Percentiles rank a stretch among this genome's conserved stretches.
Evolutionary conservation across 768 basidiomycete species (phyloP).

Genomic region (Pleurotus pulmonarius): DNA sequence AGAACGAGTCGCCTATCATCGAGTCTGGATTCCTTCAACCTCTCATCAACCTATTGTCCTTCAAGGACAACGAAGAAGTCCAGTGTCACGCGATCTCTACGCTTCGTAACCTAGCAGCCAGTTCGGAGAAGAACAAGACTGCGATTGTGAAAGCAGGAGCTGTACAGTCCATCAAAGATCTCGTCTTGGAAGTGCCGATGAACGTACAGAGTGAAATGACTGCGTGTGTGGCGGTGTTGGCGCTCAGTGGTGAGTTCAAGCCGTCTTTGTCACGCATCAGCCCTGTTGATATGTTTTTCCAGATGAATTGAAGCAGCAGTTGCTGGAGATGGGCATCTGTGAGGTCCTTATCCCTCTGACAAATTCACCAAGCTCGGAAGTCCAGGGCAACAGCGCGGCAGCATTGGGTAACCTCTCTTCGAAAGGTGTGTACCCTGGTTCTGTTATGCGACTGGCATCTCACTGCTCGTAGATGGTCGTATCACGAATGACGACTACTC

Average conservation of each 20-base stretch:
- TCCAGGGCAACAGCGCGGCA: conserved; percentile 97
- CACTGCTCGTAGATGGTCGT: conserved; percentile 58
- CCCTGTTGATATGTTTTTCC: conserved; percentile 8
- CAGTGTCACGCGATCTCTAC: conserved; percentile 99
- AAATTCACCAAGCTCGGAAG: conserved; percentile 93
- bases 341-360: conserved; percentile 97
- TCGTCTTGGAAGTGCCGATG: conserved; percentile 92
- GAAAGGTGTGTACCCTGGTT: conserved; percentile 56
- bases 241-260: conserved; percentile 77
- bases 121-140: conserved; percentile 96
- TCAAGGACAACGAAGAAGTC: conserved; percentile 99
- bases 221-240: conserved; percentile 94
- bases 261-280: background rate
- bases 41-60: conserved; percentile 91
- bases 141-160: conserved; percentile 98
- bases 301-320: conserved; percentile 96
- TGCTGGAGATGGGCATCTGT: conserved; percentile 97
- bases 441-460: background rate
- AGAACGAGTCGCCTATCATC: conserved; percentile 98
- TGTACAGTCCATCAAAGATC: conserved; percentile 92
- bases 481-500: conserved; percentile 85
- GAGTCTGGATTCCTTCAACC: conserved; percentile 97
- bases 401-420: conserved; percentile 97
- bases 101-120: conserved; percentile 92
- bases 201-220: conserved; percentile 99